Evolutionary conservation across 1,284 basidiomycete genomes (phyloP).

Genomic region (Trichosporon sp.): DNA sequence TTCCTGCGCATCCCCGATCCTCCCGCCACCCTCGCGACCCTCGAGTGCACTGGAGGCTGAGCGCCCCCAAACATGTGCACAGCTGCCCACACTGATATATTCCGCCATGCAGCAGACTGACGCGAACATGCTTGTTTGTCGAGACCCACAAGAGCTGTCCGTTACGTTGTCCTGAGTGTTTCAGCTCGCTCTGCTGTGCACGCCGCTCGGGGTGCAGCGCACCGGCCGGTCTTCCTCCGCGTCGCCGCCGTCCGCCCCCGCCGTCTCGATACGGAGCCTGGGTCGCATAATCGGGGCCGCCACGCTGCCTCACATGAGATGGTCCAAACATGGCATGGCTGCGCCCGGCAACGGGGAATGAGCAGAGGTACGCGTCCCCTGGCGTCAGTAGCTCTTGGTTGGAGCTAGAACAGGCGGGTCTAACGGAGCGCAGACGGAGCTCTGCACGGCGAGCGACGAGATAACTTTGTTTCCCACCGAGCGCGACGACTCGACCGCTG

Average conservation of each 20-base stretch:
- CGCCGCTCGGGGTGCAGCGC: background rate
- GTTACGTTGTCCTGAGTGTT: background rate
- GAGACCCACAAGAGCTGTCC: background rate
- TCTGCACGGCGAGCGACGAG: background rate
- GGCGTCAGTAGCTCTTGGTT: background rate
- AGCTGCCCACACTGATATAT: background rate
- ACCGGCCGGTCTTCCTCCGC: background rate
- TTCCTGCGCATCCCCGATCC: background rate
- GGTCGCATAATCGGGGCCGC: background rate
- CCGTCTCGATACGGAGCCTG: background rate
- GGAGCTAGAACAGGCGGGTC: background rate
- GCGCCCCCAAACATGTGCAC: background rate
- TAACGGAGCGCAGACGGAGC: background rate
- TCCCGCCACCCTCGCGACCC: background rate
- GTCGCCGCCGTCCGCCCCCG: background rate
- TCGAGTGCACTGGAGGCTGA: background rate
- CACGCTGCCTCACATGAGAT: background rate
- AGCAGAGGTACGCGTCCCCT: background rate
- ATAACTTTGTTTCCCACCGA: conserved; percentile 1
- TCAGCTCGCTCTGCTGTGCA: background rate
- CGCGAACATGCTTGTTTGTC: background rate
- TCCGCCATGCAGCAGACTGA: background rate
- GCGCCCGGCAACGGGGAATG: background rate
- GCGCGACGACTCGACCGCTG: background rate
- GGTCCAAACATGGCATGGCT: background rate